Percentiles rank a stretch among this genome's conserved stretches.
Conservation (phyloP, 169 alveolate genomes). For the Babesia divergens region DNA sequence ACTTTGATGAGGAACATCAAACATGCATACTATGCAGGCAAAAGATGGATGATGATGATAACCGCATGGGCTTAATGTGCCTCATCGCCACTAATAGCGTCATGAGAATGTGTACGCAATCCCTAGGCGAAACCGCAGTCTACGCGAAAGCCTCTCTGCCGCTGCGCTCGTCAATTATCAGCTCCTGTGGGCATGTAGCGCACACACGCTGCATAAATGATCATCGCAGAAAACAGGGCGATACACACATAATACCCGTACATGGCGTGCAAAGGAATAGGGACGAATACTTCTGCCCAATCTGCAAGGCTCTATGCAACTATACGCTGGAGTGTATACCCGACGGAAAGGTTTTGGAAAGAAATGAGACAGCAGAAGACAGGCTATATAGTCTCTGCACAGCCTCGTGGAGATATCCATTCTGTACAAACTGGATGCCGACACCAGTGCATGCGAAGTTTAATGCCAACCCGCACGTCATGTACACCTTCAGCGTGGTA, state of each 20-base stretch:
- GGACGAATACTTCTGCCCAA: slow-evolving; percentile 56
- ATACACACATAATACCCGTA: neutral
- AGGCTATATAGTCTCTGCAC: neutral
- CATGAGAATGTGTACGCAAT: slow-evolving; percentile 26
- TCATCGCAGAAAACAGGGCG: slow-evolving; percentile 15
- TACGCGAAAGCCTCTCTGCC: slow-evolving; percentile 38
- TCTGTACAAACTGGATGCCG: slow-evolving; percentile 32
- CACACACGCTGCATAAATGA: slow-evolving; percentile 38
- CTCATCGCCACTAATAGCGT: slow-evolving; percentile 41
- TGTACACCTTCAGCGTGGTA: slow-evolving; percentile 23
- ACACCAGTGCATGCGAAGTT: slow-evolving; percentile 40
- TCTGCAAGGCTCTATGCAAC: slow-evolving; percentile 60
- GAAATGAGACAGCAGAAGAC: neutral
- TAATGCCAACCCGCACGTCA: slow-evolving; percentile 22
- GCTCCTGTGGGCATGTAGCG: slow-evolving; percentile 58
- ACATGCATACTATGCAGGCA: slow-evolving; percentile 52
- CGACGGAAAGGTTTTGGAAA: neutral
- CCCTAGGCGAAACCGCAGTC: slow-evolving; percentile 2
- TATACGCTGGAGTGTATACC: slow-evolving; percentile 36
- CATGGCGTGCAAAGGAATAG: slow-evolving; percentile 15
- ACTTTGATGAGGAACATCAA: slow-evolving; percentile 2
- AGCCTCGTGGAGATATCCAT: slow-evolving; percentile 48
- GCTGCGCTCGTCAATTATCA: slow-evolving; percentile 34
- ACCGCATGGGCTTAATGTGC: slow-evolving; percentile 35
- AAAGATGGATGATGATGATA: slow-evolving; percentile 9